phyloP scores from a whole-genome alignment of 495 filamentous ascomycete genomes.

The Penicillium daleae region DNA sequence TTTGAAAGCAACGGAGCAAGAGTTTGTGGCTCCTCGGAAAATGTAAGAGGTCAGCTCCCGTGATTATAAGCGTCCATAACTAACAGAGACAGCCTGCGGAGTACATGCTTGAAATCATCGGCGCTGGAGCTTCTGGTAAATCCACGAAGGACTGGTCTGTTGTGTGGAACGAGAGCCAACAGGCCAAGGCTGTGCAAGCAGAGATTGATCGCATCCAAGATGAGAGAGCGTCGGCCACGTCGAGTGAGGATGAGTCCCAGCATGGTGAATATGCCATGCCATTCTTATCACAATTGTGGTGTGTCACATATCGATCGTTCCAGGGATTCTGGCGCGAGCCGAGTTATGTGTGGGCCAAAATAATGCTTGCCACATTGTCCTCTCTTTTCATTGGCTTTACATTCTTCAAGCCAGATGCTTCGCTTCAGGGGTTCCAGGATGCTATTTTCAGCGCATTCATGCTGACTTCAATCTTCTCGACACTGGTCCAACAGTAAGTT shows the following conservation, averaged over 20 bases:
- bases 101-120: constrained; percentile 90
- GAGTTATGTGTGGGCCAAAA: constrained; percentile 55
- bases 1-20: constrained; percentile 76
- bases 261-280: constrained; percentile 56
- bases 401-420: constrained; percentile 73
- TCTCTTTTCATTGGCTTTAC: constrained; percentile 86
- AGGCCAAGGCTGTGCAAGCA: constrained; percentile 64
- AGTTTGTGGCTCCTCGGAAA: constrained; percentile 72
- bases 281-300: constrained; percentile 51
- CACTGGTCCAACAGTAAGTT: constrained; percentile 59
- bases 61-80: constrained; percentile 15
- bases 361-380: constrained; percentile 54
- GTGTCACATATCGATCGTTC: constrained; percentile 54
- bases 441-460: constrained; percentile 86
- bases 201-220: constrained; percentile 69
- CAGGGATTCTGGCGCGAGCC: constrained; percentile 63
- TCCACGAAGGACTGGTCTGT: constrained; percentile 79
- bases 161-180: constrained; percentile 71
- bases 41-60: constrained; percentile 56
- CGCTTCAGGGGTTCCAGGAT: constrained; percentile 79
- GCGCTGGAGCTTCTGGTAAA: constrained; percentile 58
- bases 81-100: constrained; percentile 65
- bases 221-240: constrained; percentile 34
- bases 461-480: constrained; percentile 75
- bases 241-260: constrained; percentile 23